Evolutionary conservation across 768 basidiomycete genomes (phyloP), one percentile per base, ranked within the genome.

Genomic region (Amanita molliuscula): DNA sequence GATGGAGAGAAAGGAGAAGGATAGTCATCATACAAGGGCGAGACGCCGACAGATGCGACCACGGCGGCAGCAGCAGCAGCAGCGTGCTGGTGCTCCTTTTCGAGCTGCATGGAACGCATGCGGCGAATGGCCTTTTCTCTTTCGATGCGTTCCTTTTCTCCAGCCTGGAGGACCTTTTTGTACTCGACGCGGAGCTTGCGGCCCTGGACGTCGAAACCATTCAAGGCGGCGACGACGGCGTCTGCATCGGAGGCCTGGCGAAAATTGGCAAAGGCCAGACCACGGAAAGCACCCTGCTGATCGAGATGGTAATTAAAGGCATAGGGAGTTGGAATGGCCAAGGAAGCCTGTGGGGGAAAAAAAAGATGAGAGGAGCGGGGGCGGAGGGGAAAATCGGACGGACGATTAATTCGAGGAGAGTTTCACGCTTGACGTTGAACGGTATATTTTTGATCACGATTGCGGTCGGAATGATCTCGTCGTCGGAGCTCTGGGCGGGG

Each of bases 391-490:
- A 44, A 38, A 49, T 50, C 56, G 45, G 43, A 79, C 90, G 56
- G 51, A 95, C 94, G 65, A 99, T 98, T 65, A 97, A 92, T 71
- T 88, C 85, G 61, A 98, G 82, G 58, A 99, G 79, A 38, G 90
- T 90, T 71, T 98, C 95, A 62, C 90, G 84, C 71, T 93, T 90
- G 57, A 97, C 92, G 61, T 93, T 93, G 76, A 99, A 99, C 57
- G 95, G 95, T 72, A 99, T 99, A 75, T 97, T 97, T 81, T 99
- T 99, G 68, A 99, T 97, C 63, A 99, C 96, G 62, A 99, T 97
- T 48, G 96, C 96, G 8, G 94, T 98, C 49, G 95, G 95, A 69
- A 98, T 98, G 65, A 96, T 77, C 65, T 96, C 93, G 67, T 96
- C 92, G 58, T 91, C 88, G 37, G 64, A 59, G 52, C 68, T 76